phyloP scores from a whole-genome alignment of 495 filamentous ascomycete genomes.

The Aspergillus steynii region DNA sequence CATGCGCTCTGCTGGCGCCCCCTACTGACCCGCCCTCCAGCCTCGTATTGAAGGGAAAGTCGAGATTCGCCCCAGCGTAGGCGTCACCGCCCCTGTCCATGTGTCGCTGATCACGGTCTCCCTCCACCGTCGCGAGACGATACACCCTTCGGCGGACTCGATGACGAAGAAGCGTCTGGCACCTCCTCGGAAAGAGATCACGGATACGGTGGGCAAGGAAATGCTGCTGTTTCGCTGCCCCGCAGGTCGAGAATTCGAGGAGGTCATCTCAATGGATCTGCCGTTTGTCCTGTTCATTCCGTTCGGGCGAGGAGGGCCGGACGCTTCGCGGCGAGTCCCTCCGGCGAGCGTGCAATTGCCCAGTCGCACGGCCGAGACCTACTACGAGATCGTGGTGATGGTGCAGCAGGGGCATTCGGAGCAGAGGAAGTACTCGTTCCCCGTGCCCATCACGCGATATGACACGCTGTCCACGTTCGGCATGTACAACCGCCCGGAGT shows the following conservation, averaged over 20 bases:
- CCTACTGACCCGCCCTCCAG: slow-evolving; percentile 41
- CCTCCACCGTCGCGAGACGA: slow-evolving; percentile 89
- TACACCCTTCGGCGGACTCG: slow-evolving; percentile 93
- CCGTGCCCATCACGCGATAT: slow-evolving; percentile 87
- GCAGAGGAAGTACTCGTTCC: slow-evolving; percentile 87
- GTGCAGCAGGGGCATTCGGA: slow-evolving; percentile 86
- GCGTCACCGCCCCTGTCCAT: slow-evolving; percentile 82
- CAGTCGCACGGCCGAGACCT: slow-evolving; percentile 91
- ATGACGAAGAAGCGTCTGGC: slow-evolving; percentile 89
- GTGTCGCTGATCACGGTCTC: slow-evolving; percentile 94
- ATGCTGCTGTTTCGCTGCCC: slow-evolving; percentile 87
- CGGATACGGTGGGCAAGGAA: slow-evolving; percentile 92
- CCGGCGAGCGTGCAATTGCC: slow-evolving; percentile 90
- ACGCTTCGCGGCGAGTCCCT: slow-evolving; percentile 83
- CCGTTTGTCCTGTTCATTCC: slow-evolving; percentile 98
- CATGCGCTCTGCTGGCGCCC: not conserved
- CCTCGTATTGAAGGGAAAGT: slow-evolving; percentile 97
- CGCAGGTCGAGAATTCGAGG: slow-evolving; percentile 79
- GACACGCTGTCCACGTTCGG: slow-evolving; percentile 97
- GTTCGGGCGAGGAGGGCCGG: slow-evolving; percentile 84
- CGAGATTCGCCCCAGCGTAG: slow-evolving; percentile 84
- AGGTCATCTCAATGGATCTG: slow-evolving; percentile 93
- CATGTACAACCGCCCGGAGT: slow-evolving; percentile 97
- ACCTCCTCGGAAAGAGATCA: slow-evolving; percentile 87
- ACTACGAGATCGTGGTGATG: slow-evolving; percentile 92